Evolutionary conservation across 2,329 filamentous ascomycete genomes (phyloP).

Genomic region (Penicillium thymicola): DNA sequence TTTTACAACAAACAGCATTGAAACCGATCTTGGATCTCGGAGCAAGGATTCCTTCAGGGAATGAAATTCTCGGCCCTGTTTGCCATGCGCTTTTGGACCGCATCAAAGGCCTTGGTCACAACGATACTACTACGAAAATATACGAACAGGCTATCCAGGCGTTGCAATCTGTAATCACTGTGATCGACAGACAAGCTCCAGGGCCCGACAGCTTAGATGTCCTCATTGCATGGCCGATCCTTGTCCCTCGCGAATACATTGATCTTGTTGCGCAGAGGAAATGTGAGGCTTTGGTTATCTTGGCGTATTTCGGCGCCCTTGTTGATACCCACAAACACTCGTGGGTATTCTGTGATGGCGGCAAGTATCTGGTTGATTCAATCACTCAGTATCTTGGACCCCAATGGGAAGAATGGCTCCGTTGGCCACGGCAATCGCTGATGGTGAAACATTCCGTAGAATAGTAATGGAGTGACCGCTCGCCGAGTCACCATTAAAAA

Average conservation of each 20-base stretch:
- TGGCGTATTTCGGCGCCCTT: conserved; percentile 39
- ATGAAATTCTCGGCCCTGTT: neutral
- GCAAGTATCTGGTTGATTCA: conserved; percentile 24
- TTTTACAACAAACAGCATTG: conserved; percentile 15
- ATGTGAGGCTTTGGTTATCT: conserved; percentile 39
- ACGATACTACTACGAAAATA: neutral
- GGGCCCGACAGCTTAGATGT: neutral
- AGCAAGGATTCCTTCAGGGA: neutral
- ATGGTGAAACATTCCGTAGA: neutral
- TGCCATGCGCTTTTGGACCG: conserved; percentile 8
- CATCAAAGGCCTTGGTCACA: conserved; percentile 7
- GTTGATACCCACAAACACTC: conserved; percentile 33
- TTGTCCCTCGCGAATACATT: conserved; percentile 29
- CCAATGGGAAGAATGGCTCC: conserved; percentile 28
- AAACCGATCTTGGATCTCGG: conserved; percentile 6
- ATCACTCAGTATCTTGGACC: conserved; percentile 25
- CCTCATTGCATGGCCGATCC: conserved; percentile 27
- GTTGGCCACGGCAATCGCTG: conserved; percentile 19
- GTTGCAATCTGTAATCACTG: conserved; percentile 9
- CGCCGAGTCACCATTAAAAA: neutral
- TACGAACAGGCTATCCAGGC: conserved; percentile 11
- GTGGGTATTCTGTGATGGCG: conserved; percentile 37
- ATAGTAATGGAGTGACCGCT: neutral
- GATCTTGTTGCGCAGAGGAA: conserved; percentile 29
- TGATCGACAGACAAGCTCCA: neutral